Evolutionary conservation across 1,284 basidiomycete species (phyloP).

Genomic region (Tetrapyrgos nigripes): DNA sequence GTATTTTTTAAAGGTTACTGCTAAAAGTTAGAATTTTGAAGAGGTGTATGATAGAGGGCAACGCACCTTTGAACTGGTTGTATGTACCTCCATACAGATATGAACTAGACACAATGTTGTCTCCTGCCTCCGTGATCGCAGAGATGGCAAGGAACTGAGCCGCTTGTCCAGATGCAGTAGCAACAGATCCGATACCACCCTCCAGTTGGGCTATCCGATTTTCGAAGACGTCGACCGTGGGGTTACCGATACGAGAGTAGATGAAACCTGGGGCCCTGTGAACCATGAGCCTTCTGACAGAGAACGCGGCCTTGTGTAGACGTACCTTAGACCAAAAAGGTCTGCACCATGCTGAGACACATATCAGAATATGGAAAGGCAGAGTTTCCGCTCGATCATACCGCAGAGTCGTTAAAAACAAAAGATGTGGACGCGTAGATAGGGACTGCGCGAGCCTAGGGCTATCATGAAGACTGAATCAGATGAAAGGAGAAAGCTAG

Average conservation of each 20-base stretch:
- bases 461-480: background rate
- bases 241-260: constrained; percentile 84
- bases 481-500: background rate
- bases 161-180: constrained; percentile 80
- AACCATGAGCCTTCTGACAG: background rate
- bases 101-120: constrained; percentile 81
- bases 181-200: constrained; percentile 82
- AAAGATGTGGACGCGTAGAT: constrained; percentile 84
- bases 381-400: constrained; percentile 27
- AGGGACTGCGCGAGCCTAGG: constrained; percentile 75
- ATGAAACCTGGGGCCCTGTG: constrained; percentile 72
- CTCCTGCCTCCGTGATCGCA: constrained; percentile 71
- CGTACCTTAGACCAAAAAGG: constrained; percentile 76
- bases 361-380: background rate
- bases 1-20: constrained; percentile 80
- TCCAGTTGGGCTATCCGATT: constrained; percentile 86
- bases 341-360: constrained; percentile 78
- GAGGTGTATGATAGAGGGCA: background rate
- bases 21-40: background rate
- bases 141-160: constrained; percentile 84
- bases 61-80: constrained; percentile 86
- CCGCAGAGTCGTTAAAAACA: constrained; percentile 82
- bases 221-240: constrained; percentile 88
- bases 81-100: constrained; percentile 81
- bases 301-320: too few relatives aligned